Evolutionary conservation across 2,329 filamentous ascomycete species (phyloP), one percentile per base, ranked within the genome.

Genomic region (Cytospora piceicola): DNA sequence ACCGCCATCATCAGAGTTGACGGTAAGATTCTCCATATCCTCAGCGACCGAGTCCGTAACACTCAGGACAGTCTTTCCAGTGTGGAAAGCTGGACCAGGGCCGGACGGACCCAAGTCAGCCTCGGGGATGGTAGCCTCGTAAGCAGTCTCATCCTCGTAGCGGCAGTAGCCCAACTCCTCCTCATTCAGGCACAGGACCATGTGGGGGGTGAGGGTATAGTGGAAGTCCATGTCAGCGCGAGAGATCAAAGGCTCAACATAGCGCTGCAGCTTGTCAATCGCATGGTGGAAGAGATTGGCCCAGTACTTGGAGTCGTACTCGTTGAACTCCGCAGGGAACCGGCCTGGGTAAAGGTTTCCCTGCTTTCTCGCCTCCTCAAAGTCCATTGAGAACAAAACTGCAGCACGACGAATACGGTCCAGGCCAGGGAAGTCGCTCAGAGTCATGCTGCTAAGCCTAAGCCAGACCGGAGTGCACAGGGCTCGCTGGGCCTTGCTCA

Each of bases 151-250:
- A 39, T 68, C 63, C 42, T 61, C 63, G 4, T 90, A 77, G 0
- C 89, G 88, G 3, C 91, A 78, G 68, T 82, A 90, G 64, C 84
- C 84, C 69, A 85, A 82, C 75, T 91, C 88, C 2, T 83, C 77
- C 4, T 85, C 80, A 0, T 77, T 75, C 1, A 91, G 78, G 6
- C 79, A 81, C 0, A 88, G 78, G 0, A 89, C 73, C 29, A 85
- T 68, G 69, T 85, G 81, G 3, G 76, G 74, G 0, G 78, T 80
- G 3, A 79, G 68, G 17, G 72, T 72, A 30, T 79, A 72, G 1
- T 78, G 75, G 15, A 77, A 70, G 4, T 75, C 73, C 30, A 24
- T 11, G 11, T 49, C 56, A 14, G 68, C 42, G 11, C 69, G 67
- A 1, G 70, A 71, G 2, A 70, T 12, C 73, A 77, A 76, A 0